phyloP scores from a whole-genome alignment of 805 yeast species.

The Ogataea ganodermae region DNA sequence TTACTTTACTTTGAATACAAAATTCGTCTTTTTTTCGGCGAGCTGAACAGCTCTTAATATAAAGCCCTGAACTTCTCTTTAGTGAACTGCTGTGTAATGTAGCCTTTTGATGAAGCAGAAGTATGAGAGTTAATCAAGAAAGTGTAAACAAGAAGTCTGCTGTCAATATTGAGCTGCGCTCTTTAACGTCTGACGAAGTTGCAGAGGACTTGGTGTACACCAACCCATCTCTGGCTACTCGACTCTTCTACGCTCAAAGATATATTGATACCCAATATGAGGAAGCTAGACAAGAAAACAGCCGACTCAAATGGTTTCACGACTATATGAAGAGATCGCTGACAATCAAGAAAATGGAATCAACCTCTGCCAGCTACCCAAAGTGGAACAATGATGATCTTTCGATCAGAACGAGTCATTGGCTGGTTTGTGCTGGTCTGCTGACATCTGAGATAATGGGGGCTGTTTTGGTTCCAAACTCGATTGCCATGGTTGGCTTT shows the following conservation, averaged over 20 bases:
- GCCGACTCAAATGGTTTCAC: constrained; percentile 12
- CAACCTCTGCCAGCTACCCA: constrained; percentile 14
- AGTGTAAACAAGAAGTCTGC: too few relatives aligned
- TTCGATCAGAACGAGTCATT: constrained; percentile 21
- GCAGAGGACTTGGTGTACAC: constrained; percentile 2
- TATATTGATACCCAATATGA: constrained; percentile 22
- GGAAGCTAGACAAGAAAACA: constrained; percentile 10
- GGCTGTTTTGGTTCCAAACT: constrained; percentile 21
- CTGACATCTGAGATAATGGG: constrained; percentile 29
- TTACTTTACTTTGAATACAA: too few relatives aligned
- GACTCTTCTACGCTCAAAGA: constrained; percentile 28
- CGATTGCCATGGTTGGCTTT: constrained; percentile 18
- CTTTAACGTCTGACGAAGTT: background rate
- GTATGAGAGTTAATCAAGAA: too few relatives aligned
- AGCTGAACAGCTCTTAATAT: too few relatives aligned
- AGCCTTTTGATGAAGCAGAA: too few relatives aligned
- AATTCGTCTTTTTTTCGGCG: too few relatives aligned
- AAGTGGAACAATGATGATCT: constrained; percentile 22
- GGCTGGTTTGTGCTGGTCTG: constrained; percentile 25
- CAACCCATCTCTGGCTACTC: constrained; percentile 13
- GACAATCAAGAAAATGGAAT: constrained; percentile 11
- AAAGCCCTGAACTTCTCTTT: too few relatives aligned
- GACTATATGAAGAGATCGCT: constrained; percentile 11
- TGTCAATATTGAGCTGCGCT: constrained; percentile 1
- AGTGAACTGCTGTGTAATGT: too few relatives aligned